phyloP scores from a whole-genome alignment of 768 basidiomycete species.

The Boletus subcaerulescens region DNA sequence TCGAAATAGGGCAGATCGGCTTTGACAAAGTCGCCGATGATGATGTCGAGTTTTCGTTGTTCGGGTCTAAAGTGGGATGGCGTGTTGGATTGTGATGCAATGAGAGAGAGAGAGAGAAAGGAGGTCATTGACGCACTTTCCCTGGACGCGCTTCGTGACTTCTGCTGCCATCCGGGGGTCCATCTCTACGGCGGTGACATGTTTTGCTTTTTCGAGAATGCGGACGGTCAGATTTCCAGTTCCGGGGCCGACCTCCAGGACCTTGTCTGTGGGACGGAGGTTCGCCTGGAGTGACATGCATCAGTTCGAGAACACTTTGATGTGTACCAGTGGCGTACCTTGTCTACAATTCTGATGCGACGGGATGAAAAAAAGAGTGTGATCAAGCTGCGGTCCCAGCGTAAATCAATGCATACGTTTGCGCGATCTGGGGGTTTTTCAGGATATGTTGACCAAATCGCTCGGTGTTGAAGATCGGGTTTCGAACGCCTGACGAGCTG shows the following conservation, averaged over 20 bases:
- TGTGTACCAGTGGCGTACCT: constrained; percentile 34
- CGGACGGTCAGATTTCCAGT: constrained; percentile 94
- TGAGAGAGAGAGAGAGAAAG: not conserved
- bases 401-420: constrained; percentile 58
- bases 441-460: constrained; percentile 97
- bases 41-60: constrained; percentile 90
- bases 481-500: constrained; percentile 50
- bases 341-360: constrained; percentile 55
- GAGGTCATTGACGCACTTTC: constrained; percentile 67
- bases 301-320: not conserved
- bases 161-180: constrained; percentile 99
- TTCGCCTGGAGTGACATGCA: constrained; percentile 59
- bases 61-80: constrained; percentile 62
- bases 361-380: not conserved
- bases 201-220: constrained; percentile 90
- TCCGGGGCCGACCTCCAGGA: constrained; percentile 96
- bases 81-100: not conserved
- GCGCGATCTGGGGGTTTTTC: constrained; percentile 88
- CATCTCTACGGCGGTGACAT: constrained; percentile 93
- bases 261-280: constrained; percentile 89
- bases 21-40: constrained; percentile 98
- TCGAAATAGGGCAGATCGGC: constrained; percentile 98
- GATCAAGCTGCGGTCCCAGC: constrained; percentile 17
- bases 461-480: constrained; percentile 92
- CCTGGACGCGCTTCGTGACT: constrained; percentile 94